A percentile compares a stretch with the other conserved stretches of the same genome.
These are phyloP conservation scores for Arachnopeziza araneosa DNA, from an alignment of 2,329 filamentous ascomycete genomes.

Conservation along the genomic window DNA sequence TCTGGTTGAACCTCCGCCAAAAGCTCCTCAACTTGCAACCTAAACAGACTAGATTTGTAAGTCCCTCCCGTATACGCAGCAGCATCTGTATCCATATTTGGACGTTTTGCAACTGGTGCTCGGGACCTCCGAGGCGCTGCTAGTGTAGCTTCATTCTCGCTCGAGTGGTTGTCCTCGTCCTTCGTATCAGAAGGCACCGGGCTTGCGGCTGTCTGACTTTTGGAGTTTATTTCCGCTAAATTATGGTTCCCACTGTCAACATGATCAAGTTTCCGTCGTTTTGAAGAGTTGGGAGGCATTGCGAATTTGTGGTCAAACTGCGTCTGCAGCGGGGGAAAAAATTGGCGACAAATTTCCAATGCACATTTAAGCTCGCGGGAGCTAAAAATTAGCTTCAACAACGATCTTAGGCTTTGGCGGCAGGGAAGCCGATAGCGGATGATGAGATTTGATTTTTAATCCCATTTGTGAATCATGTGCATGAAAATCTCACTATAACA, in stretches of 20 bases:
- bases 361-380: conserved; percentile 12
- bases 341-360: background rate
- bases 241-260: background rate
- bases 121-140: background rate
- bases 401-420: conserved; percentile 1
- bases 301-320: background rate
- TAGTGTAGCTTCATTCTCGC: background rate
- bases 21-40: conserved; percentile 61
- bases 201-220: conserved; percentile 13
- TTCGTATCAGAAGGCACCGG: background rate
- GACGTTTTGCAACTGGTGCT: background rate
- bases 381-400: conserved; percentile 3
- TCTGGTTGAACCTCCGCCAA: conserved; percentile 51
- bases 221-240: conserved; percentile 5
- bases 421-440: conserved; percentile 12
- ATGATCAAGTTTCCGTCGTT: conserved; percentile 32
- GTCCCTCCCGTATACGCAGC: conserved; percentile 37
- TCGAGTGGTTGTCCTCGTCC: background rate
- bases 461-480: background rate
- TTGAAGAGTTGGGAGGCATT: conserved; percentile 25
- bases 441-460: background rate
- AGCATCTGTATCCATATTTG: conserved; percentile 19
- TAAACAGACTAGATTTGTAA: conserved; percentile 64
- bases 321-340: background rate
- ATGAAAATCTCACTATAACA: background rate